These are phyloP conservation scores for Debaryomycetaceae sp. DNA, from an alignment of 1,139 yeast species.

Conservation along the genomic window DNA sequence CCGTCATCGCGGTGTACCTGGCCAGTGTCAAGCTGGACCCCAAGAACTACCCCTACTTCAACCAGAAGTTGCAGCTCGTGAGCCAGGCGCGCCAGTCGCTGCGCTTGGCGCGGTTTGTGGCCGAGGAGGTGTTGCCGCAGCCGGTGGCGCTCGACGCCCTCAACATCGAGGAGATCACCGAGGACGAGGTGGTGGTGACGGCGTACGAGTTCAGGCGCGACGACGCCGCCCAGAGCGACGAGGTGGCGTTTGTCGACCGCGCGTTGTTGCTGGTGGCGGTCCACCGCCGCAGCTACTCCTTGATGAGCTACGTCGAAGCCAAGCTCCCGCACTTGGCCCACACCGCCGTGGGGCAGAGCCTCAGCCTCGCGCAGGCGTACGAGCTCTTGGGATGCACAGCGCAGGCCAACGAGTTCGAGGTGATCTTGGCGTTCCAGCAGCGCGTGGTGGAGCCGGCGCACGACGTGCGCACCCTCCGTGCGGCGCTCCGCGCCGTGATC, in stretches of 20 bases:
- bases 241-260: constrained; percentile 30
- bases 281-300: constrained; percentile 34
- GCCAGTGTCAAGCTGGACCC: constrained; percentile 31
- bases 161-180: constrained; percentile 61
- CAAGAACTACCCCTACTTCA: constrained; percentile 31
- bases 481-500: constrained; percentile 47
- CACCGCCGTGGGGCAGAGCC: constrained; percentile 21
- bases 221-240: constrained; percentile 52
- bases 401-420: constrained; percentile 51
- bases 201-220: constrained; percentile 61
- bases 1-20: constrained; percentile 45
- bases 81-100: constrained; percentile 44
- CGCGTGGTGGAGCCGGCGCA: constrained; percentile 17
- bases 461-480: constrained; percentile 47
- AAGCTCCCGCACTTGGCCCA: constrained; percentile 30
- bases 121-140: constrained; percentile 51
- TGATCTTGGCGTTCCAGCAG: constrained; percentile 52
- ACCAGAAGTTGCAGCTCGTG: constrained; percentile 36
- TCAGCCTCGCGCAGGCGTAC: constrained; percentile 19
- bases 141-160: constrained; percentile 58
- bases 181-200: constrained; percentile 70
- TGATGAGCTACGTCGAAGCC: constrained; percentile 44
- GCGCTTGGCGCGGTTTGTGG: constrained; percentile 39
- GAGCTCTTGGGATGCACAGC: constrained; percentile 38
- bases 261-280: constrained; percentile 41